Evolutionary conservation across 805 yeast species (phyloP).

Genomic region (Yarrowia phangngaensis): DNA sequence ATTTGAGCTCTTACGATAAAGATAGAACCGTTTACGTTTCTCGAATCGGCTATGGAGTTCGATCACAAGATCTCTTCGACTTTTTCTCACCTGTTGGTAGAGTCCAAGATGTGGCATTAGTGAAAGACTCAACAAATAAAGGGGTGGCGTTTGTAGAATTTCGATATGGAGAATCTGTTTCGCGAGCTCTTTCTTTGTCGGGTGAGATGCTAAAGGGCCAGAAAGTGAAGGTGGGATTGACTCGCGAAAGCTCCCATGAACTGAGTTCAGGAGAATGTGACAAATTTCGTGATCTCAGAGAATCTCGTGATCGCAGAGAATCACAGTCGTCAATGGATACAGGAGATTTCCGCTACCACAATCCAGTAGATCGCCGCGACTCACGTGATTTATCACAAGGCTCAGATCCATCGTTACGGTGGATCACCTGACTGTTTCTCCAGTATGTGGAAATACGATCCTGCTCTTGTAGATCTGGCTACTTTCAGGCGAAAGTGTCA

Average conservation of each 20-base stretch:
- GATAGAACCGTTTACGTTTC: conserved; percentile 40
- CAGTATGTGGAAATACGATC: too few species aligned
- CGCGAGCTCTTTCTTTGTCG: conserved; percentile 37
- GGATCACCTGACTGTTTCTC: too few species aligned
- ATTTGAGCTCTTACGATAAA: conserved; percentile 4
- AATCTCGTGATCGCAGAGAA: too few species aligned
- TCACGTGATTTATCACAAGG: too few species aligned
- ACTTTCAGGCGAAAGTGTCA: too few species aligned
- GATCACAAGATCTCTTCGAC: conserved; percentile 36
- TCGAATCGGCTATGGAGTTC: conserved; percentile 39
- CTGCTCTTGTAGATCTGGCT: too few species aligned
- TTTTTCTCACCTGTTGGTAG: conserved; percentile 39
- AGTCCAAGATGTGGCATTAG: conserved; percentile 40
- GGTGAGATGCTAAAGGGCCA: conserved; percentile 39
- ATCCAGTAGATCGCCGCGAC: too few species aligned
- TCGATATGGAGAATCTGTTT: conserved; percentile 34
- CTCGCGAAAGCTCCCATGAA: conserved; percentile 39
- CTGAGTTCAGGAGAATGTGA: too few species aligned
- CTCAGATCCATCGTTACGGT: too few species aligned
- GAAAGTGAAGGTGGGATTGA: conserved; percentile 38
- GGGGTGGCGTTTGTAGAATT: conserved; percentile 42
- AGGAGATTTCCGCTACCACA: too few species aligned
- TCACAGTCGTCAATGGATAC: too few species aligned
- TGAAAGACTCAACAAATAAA: conserved; percentile 38
- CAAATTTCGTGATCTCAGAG: too few species aligned